These are phyloP conservation scores for Yamadazyma nakazawae DNA, from an alignment of 805 yeast genomes.

Conservation along the genomic window DNA sequence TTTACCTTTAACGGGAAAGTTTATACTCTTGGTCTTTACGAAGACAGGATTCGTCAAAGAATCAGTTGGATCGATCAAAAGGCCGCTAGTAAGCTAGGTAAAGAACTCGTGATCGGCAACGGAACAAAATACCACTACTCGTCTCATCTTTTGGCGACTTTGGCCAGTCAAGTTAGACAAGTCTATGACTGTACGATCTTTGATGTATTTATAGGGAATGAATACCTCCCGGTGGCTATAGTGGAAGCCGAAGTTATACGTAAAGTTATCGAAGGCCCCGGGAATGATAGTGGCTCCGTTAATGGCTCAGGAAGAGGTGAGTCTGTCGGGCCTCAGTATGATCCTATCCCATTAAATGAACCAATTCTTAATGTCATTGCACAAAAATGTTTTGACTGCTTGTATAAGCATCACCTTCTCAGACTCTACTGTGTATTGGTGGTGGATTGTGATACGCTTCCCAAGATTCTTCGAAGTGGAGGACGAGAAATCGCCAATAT, in stretches of 20 bases:
- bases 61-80: slow-evolving; percentile 62
- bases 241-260: slow-evolving; percentile 63
- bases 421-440: slow-evolving; percentile 79
- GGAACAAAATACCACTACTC: slow-evolving; percentile 72
- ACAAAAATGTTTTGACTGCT: slow-evolving; percentile 41
- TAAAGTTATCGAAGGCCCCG: slow-evolving; percentile 31
- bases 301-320: slow-evolving; percentile 7
- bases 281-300: slow-evolving; percentile 6
- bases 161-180: slow-evolving; percentile 76
- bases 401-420: slow-evolving; percentile 57
- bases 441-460: slow-evolving; percentile 75
- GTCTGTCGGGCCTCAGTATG: slow-evolving; percentile 16
- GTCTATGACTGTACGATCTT: slow-evolving; percentile 90
- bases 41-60: slow-evolving; percentile 82
- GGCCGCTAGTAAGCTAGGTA: slow-evolving; percentile 24
- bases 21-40: slow-evolving; percentile 84
- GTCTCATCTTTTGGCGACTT: slow-evolving; percentile 79
- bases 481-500: slow-evolving; percentile 90
- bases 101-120: slow-evolving; percentile 32
- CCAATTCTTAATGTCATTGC: slow-evolving; percentile 42
- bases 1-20: slow-evolving; percentile 84
- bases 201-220: slow-evolving; percentile 75
- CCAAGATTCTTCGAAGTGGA: slow-evolving; percentile 80
- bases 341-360: slow-evolving; percentile 44
- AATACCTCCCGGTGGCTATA: slow-evolving; percentile 78